Percentiles rank a stretch among this genome's conserved stretches.
phyloP scores from a whole-genome alignment of 208 protist species.

The Acanthamoeba quina region DNA sequence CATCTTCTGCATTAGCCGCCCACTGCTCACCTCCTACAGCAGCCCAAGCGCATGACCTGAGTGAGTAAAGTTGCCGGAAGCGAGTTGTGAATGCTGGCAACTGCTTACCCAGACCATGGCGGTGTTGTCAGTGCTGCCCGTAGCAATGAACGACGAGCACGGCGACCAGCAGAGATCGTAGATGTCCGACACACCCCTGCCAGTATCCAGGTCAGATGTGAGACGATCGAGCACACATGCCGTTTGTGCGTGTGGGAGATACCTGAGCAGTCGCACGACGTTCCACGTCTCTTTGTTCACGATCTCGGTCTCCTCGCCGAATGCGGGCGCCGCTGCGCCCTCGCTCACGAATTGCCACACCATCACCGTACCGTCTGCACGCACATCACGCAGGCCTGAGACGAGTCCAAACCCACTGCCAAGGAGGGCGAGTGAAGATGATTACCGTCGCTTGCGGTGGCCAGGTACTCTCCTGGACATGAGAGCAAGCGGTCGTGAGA shows the following conservation, averaged over 20 bases:
- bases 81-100: too few species aligned
- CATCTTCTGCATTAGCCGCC: slow-evolving; percentile 36
- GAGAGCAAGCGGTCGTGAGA: not conserved
- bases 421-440: too few species aligned
- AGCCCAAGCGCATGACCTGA: not conserved
- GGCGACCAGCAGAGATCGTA: slow-evolving; percentile 63
- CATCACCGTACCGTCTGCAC: slow-evolving; percentile 42
- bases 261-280: slow-evolving; percentile 56
- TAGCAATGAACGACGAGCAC: slow-evolving; percentile 1
- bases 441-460: slow-evolving; percentile 39
- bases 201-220: not conserved
- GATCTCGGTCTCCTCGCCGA: slow-evolving; percentile 45
- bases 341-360: slow-evolving; percentile 40
- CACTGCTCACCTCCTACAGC: not conserved
- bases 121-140: slow-evolving; percentile 52
- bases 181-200: slow-evolving; percentile 33
- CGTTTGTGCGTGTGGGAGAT: not conserved
- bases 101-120: slow-evolving; percentile 16
- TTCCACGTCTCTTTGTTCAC: slow-evolving; percentile 65
- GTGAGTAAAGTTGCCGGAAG: not conserved
- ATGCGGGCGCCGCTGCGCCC: not conserved
- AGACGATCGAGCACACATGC: not conserved
- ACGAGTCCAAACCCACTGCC: too few species aligned
- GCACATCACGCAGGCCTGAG: not conserved
- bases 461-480: slow-evolving; percentile 26